Evolutionary conservation across 2,329 filamentous ascomycete genomes (phyloP), one percentile per base, ranked within the genome.

Genomic region (Aureobasidium vineae): DNA sequence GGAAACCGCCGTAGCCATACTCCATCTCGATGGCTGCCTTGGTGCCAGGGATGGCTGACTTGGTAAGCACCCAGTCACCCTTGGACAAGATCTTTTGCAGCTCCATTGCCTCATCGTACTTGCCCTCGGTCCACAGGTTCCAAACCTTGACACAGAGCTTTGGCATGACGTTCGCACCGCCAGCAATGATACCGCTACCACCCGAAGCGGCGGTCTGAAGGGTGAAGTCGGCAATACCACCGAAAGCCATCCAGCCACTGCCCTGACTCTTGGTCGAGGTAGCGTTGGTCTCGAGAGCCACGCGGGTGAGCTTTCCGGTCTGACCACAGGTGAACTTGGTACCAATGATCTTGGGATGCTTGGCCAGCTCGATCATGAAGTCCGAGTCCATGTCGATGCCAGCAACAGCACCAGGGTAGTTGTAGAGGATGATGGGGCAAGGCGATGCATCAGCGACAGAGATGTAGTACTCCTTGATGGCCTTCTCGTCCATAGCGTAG

Each of bases 251-350:
- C 81, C 93, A 96, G 8, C 78, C 79, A 19, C 76, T 78, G 41
- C 78, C 78, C 41, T 75, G 69, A 66, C 73, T 75, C 71, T 78
- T 78, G 61, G 89, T 86, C 0, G 88, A 92, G 77, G 87, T 86
- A 66, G 91, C 90, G 72, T 90, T 81, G 56, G 88, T 86, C 53
- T 87, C 90, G 16, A 84, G 79, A 7, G 91, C 91, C 5, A 96
- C 90, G 38, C 92, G 88, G 15, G 91, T 94, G 70, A 96, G 84
- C 80, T 96, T 96, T 70, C 92, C 92, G 0, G 91, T 95, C 81
- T 91, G 95, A 70, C 90, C 92, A 76, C 91, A 96, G 47, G 92
- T 96, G 82, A 96, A 96, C 78, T 96, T 96, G 65, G 91, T 93
- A 69, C 92, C 92, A 69, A 92, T 81, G 73, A 96, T 91, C 65